phyloP scores from a whole-genome alignment of 2,329 filamentous ascomycete genomes.

The Ambrosiella cleistominuta region DNA sequence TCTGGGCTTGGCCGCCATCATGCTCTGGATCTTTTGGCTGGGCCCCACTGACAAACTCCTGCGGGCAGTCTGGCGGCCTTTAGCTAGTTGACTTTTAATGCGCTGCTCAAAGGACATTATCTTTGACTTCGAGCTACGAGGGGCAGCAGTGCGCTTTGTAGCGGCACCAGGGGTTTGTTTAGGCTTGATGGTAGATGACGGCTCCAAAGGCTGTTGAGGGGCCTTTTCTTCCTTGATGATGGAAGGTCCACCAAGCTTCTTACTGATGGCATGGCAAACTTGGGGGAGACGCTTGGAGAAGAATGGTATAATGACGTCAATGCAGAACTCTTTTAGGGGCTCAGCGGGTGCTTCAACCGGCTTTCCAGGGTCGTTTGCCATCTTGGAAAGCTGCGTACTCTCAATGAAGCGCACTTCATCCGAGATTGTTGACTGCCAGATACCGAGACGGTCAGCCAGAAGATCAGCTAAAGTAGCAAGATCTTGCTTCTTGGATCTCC shows the following conservation, averaged over 20 bases:
- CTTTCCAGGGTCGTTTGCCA: constrained; percentile 20
- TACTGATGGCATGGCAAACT: constrained; percentile 51
- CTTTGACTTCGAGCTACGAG: constrained; percentile 45
- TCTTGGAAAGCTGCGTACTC: constrained; percentile 27
- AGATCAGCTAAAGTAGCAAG: constrained; percentile 50
- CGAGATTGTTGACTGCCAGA: constrained; percentile 62
- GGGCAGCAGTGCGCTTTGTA: constrained; percentile 34
- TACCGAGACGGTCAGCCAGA: constrained; percentile 60
- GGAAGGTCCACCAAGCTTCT: constrained; percentile 57
- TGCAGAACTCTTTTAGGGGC: constrained; percentile 56
- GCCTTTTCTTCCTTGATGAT: constrained; percentile 19
- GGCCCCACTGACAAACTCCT: constrained; percentile 40
- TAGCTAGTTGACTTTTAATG: constrained; percentile 8
- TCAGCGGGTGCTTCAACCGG: constrained; percentile 33
- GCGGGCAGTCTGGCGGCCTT: constrained; percentile 16
- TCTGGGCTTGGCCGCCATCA: constrained; percentile 51
- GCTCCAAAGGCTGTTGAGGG: constrained; percentile 23
- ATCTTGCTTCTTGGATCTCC: constrained; percentile 46
- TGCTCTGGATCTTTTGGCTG: constrained; percentile 40
- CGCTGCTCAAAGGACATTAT: constrained; percentile 23
- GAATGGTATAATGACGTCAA: constrained; percentile 67
- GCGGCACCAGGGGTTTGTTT: constrained; percentile 35
- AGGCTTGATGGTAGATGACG: constrained; percentile 26
- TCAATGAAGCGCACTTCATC: constrained; percentile 36
- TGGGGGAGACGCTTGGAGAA: constrained; percentile 62